Evolutionary conservation across 768 basidiomycete species (phyloP).

Genomic region (Lactarius quietus): DNA sequence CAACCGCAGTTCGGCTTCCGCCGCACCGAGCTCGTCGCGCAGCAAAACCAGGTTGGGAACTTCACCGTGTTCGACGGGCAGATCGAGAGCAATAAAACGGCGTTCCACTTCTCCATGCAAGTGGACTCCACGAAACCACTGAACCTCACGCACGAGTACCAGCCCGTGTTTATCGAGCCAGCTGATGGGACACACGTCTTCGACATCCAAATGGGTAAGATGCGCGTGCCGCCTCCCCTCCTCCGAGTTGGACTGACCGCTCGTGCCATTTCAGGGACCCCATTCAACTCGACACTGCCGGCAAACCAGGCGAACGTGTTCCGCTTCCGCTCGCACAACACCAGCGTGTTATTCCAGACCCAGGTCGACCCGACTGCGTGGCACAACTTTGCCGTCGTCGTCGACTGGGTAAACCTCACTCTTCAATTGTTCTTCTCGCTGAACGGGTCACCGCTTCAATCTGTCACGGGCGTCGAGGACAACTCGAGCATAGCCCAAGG

Average conservation of each 20-base stretch:
- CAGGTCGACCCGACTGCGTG: constrained; percentile 43
- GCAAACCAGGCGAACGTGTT: constrained; percentile 44
- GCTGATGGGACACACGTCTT: constrained; percentile 59
- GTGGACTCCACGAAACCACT: constrained; percentile 41
- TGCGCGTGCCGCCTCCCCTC: not conserved
- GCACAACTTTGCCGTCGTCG: constrained; percentile 59
- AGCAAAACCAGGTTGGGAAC: constrained; percentile 36
- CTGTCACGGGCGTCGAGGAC: constrained; percentile 41
- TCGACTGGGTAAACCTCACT: constrained; percentile 52
- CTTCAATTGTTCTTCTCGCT: constrained; percentile 51
- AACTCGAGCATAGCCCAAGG: constrained; percentile 43
- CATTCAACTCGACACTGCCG: constrained; percentile 52
- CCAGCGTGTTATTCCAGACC: constrained; percentile 47
- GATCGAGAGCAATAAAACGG: constrained; percentile 44
- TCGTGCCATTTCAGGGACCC: constrained; percentile 40
- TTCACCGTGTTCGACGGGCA: constrained; percentile 33
- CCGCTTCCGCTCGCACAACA: constrained; percentile 54
- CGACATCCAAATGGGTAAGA: constrained; percentile 39
- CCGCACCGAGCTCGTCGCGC: constrained; percentile 58
- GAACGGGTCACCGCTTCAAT: constrained; percentile 37
- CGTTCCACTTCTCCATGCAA: constrained; percentile 50
- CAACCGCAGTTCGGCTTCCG: constrained; percentile 54
- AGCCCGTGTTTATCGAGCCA: constrained; percentile 61
- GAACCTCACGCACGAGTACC: constrained; percentile 58
- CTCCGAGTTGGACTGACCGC: not conserved